phyloP scores from a whole-genome alignment of 805 yeast species.

The Blastobotrys terrestris region DNA sequence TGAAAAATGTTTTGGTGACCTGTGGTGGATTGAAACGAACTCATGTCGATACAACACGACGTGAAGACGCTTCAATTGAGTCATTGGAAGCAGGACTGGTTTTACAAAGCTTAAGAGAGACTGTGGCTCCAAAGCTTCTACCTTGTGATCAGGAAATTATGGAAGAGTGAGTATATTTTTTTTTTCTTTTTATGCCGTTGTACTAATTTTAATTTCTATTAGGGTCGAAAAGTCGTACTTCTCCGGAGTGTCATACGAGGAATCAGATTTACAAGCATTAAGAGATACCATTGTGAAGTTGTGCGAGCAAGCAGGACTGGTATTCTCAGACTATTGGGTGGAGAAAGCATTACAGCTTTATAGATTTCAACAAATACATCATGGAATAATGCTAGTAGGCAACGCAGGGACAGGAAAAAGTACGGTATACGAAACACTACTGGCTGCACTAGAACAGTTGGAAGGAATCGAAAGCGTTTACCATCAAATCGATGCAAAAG shows the following conservation, averaged over 20 bases:
- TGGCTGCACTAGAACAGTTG: constrained; percentile 37
- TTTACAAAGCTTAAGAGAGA: constrained; percentile 49
- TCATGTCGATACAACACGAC: constrained; percentile 8
- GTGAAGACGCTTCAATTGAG: neutral
- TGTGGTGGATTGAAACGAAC: constrained; percentile 46
- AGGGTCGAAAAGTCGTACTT: constrained; percentile 19
- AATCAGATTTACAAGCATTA: constrained; percentile 28
- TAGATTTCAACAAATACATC: constrained; percentile 56
- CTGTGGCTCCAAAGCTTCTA: constrained; percentile 63
- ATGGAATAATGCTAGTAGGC: constrained; percentile 81
- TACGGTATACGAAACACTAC: constrained; percentile 42
- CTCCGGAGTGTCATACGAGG: constrained; percentile 16
- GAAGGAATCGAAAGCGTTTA: constrained; percentile 35
- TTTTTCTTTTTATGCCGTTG: neutral
- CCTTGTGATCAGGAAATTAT: constrained; percentile 45
- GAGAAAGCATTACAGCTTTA: constrained; percentile 54
- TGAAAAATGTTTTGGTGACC: constrained; percentile 58
- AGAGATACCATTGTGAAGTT: constrained; percentile 19
- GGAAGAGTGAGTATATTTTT: constrained; percentile 8
- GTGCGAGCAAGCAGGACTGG: constrained; percentile 31
- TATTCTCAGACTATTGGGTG: constrained; percentile 39
- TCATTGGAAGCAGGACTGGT: constrained; percentile 29
- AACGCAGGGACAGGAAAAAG: constrained; percentile 71
- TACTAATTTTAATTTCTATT: constrained; percentile 8
- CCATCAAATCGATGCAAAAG: constrained; percentile 67